phyloP scores from a whole-genome alignment of 768 basidiomycete genomes.

The Russula olivacea region DNA sequence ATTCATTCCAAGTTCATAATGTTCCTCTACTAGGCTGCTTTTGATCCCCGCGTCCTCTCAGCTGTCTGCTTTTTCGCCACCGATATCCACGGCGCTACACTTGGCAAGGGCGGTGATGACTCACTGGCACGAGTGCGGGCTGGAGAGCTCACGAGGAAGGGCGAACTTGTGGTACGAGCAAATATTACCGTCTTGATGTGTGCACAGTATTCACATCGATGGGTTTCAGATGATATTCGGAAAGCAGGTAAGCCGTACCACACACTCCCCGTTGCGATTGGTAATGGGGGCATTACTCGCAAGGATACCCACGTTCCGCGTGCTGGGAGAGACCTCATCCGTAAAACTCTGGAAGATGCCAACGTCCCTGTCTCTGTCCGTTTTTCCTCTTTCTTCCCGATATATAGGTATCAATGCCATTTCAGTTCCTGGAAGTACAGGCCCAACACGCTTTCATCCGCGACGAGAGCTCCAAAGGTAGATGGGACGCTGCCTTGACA shows the following conservation, averaged over 20 bases:
- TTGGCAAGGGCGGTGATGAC: slow-evolving; percentile 75
- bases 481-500: slow-evolving; percentile 93
- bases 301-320: slow-evolving; percentile 93
- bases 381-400: slow-evolving; percentile 18
- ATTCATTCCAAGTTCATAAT: background rate
- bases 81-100: slow-evolving; percentile 81
- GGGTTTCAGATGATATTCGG: slow-evolving; percentile 85
- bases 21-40: slow-evolving; percentile 58
- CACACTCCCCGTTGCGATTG: background rate
- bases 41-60: slow-evolving; percentile 75
- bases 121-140: slow-evolving; percentile 65
- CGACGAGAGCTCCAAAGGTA: slow-evolving; percentile 85
- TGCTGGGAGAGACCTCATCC: slow-evolving; percentile 77
- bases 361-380: slow-evolving; percentile 64
- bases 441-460: slow-evolving; percentile 97
- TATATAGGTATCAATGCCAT: background rate
- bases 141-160: slow-evolving; percentile 73
- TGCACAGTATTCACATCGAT: background rate
- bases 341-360: slow-evolving; percentile 76
- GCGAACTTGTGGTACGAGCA: slow-evolving; percentile 71
- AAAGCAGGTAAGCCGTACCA: slow-evolving; percentile 58
- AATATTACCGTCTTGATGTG: background rate
- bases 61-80: slow-evolving; percentile 95
- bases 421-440: slow-evolving; percentile 88
- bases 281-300: background rate